phyloP scores from a whole-genome alignment of 306 rosid genomes.

The Pyrus communis region DNA sequence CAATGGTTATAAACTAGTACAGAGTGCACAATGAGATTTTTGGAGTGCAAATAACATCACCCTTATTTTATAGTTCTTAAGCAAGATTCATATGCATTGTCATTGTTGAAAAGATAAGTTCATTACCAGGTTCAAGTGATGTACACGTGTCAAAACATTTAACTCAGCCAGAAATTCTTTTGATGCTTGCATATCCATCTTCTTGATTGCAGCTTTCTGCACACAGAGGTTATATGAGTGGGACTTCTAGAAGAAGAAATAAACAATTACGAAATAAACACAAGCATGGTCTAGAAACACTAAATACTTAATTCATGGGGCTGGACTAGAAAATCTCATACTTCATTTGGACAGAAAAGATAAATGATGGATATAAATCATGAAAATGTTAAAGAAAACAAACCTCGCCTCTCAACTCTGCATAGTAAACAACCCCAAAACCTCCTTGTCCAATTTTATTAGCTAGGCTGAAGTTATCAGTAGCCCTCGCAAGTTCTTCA shows the following conservation, averaged over 20 bases:
- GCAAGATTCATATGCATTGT: background rate
- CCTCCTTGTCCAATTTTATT: conserved; percentile 86
- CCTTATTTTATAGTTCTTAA: background rate
- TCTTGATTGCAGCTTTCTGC: conserved; percentile 86
- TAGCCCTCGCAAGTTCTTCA: conserved; percentile 72
- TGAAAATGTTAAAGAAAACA: conserved; percentile 17
- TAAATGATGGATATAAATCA: too few relatives aligned
- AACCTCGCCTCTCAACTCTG: conserved; percentile 89
- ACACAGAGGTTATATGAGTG: conserved; percentile 4
- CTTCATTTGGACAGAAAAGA: background rate
- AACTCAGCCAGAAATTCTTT: conserved; percentile 78
- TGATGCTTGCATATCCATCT: conserved; percentile 90
- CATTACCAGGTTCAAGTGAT: conserved; percentile 84
- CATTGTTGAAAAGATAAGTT: conserved; percentile 3
- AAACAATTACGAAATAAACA: conserved; percentile 1
- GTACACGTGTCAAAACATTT: conserved; percentile 81
- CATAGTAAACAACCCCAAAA: conserved; percentile 82
- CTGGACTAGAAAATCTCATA: background rate
- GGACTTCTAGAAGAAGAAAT: conserved; percentile 15
- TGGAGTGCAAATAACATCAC: background rate
- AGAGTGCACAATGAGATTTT: background rate
- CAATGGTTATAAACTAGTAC: background rate
- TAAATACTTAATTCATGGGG: background rate
- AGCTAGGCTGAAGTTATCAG: conserved; percentile 66
- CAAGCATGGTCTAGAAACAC: background rate